Conservation (phyloP, 805 yeast genomes). For the Barnettozyma populi region DNA sequence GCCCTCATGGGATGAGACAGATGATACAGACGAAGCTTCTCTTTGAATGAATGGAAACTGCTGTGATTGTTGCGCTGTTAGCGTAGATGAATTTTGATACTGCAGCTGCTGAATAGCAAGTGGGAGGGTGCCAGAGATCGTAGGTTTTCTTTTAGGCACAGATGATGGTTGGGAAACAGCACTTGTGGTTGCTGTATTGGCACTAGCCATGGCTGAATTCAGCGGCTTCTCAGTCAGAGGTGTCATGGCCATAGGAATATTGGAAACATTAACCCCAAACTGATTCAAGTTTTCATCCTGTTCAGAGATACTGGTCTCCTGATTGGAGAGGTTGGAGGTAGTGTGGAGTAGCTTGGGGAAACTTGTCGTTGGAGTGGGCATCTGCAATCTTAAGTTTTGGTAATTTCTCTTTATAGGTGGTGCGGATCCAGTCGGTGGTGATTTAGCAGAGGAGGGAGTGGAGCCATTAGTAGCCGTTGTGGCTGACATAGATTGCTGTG, state of each 20-base stretch:
- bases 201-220: slow-evolving; percentile 3
- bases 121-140: slow-evolving; percentile 9
- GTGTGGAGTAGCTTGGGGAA: slow-evolving; percentile 27
- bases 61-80: slow-evolving; percentile 4
- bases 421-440: slow-evolving; percentile 1
- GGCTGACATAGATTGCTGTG: neutral
- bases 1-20: slow-evolving; percentile 13
- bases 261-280: slow-evolving; percentile 54
- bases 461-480: neutral
- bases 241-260: slow-evolving; percentile 66
- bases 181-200: neutral
- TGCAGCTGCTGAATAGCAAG: slow-evolving; percentile 6
- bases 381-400: slow-evolving; percentile 59
- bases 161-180: slow-evolving; percentile 1
- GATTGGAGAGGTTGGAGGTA: slow-evolving; percentile 28
- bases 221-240: slow-evolving; percentile 61
- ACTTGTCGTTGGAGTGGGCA: slow-evolving; percentile 63
- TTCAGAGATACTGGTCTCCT: slow-evolving; percentile 3
- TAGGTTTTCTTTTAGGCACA: slow-evolving; percentile 6
- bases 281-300: slow-evolving; percentile 51
- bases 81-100: slow-evolving; percentile 4
- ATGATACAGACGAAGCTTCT: slow-evolving; percentile 8
- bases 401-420: slow-evolving; percentile 34
- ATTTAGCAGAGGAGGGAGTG: neutral
- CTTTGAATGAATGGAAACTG: slow-evolving; percentile 5